Conservation (phyloP, 495 filamentous ascomycete species). For the Aspergillus saccharolyticus region DNA sequence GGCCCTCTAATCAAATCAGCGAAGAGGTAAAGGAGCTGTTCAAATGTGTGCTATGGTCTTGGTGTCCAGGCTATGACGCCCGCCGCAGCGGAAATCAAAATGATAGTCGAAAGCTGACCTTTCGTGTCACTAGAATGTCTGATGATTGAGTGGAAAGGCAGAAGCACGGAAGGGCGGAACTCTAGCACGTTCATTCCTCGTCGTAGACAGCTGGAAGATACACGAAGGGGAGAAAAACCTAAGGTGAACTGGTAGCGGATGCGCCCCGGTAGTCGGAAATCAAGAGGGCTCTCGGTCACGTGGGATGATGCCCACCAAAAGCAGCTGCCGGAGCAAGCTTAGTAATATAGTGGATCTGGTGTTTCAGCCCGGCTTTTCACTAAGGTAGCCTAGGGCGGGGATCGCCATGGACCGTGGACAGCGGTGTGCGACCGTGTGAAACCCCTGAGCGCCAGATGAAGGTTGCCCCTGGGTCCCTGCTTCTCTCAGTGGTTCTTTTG, state of each 20-base stretch:
- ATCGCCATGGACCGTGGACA: slow-evolving; percentile 8
- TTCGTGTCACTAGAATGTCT: background rate
- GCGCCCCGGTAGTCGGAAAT: background rate
- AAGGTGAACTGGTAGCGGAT: slow-evolving; percentile 11
- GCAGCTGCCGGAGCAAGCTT: slow-evolving; percentile 1
- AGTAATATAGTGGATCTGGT: slow-evolving; percentile 4
- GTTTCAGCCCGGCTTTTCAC: slow-evolving; percentile 15
- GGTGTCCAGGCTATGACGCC: background rate
- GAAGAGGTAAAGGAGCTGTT: background rate
- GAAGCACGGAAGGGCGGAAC: background rate
- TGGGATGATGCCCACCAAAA: slow-evolving; percentile 7
- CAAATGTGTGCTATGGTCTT: background rate
- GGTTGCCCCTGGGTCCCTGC: slow-evolving; percentile 16
- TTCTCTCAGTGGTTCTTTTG: slow-evolving; percentile 1
- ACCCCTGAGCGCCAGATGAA: slow-evolving; percentile 10
- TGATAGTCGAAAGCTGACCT: background rate
- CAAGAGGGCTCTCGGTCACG: slow-evolving; percentile 8
- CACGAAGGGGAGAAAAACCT: background rate
- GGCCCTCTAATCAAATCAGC: background rate
- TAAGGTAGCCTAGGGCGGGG: slow-evolving; percentile 4
- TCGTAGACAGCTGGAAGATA: background rate
- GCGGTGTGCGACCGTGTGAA: slow-evolving; percentile 12
- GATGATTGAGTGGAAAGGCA: background rate
- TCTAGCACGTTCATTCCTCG: background rate
- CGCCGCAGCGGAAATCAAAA: background rate